Percentiles rank a stretch among this genome's conserved stretches.
Evolutionary conservation across 768 basidiomycete species (phyloP).

Genomic region (Lyophyllum atratum): DNA sequence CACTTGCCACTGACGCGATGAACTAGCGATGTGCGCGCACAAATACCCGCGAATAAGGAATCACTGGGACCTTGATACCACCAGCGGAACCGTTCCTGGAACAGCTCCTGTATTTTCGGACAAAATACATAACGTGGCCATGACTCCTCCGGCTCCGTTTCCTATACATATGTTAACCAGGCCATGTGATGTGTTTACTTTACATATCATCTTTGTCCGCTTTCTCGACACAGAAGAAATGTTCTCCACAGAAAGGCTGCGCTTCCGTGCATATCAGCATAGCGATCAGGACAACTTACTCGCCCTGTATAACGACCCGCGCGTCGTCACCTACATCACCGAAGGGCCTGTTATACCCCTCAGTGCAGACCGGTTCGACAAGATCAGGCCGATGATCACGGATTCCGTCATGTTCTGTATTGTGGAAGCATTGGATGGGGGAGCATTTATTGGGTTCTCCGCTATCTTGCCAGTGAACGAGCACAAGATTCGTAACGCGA

Average conservation of each 20-base stretch:
- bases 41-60: too few species aligned
- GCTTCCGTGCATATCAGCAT: constrained; percentile 32
- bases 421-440: constrained; percentile 11
- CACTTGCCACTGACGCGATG: too few species aligned
- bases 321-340: constrained; percentile 11
- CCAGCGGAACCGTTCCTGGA: too few species aligned
- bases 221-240: not conserved
- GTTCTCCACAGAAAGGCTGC: constrained; percentile 32
- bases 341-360: not conserved
- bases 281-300: constrained; percentile 31
- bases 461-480: constrained; percentile 8
- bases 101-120: not conserved
- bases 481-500: constrained; percentile 15
- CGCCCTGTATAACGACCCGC: constrained; percentile 28
- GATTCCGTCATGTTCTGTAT: constrained; percentile 16
- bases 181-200: not conserved
- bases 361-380: not conserved
- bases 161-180: not conserved
- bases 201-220: not conserved
- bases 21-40: too few species aligned
- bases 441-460: constrained; percentile 11
- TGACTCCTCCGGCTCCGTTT: not conserved
- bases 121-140: not conserved
- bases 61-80: too few species aligned
- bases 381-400: constrained; percentile 1